Evolutionary conservation across 768 basidiomycete genomes (phyloP), one percentile per base, ranked within the genome.

Genomic region (Mrakia hoshinonis): DNA sequence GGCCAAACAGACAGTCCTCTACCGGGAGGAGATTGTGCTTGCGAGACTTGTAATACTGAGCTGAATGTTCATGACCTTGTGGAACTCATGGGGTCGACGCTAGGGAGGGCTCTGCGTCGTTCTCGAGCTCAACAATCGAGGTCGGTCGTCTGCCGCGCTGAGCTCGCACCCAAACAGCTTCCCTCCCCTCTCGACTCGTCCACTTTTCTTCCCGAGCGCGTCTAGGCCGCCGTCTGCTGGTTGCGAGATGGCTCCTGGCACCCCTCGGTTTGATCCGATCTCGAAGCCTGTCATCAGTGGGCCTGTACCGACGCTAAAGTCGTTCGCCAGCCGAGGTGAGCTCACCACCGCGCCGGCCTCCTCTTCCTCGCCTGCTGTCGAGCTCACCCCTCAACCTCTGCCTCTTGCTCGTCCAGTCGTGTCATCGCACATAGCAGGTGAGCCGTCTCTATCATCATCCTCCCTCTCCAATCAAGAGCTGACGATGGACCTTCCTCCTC

Each of bases 261-360:
- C 29, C 22, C 48, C 29, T 20, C 22, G 36, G 47, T 67, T n/a
- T 34, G 49, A 67, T 46, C 66, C 66, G 31, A 67, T 55, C 49
- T 54, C 49, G n/a, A 48, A 31, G 4, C 18, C 47, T n/a, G 36
- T 52, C 36, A 26, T 64, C 24, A 48, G 22, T n/a, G 49, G 48
- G 0, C 69, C 69, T 12, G 49, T 70, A 0, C 51, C 69, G 5
- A 39, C 61, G 7, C 62, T 70, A 34, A 70, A 70, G 24, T 34
- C 61, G 9, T 54, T 51, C 51, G 69, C 58, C 1, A 18, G 48
- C 4, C 29, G 61, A 20, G 69, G 69, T 70, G 38, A 38, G 61
- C 61, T 43, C 69, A 6, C 18, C 24, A 38, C 47, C 47, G 22
- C 24, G 18, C 58, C 13, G 47, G 4, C 62, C 49, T 39, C 24